These are phyloP conservation scores for Phytophthora aleatoria DNA, from an alignment of 352 stramenopile genomes.

Conservation along the genomic window DNA sequence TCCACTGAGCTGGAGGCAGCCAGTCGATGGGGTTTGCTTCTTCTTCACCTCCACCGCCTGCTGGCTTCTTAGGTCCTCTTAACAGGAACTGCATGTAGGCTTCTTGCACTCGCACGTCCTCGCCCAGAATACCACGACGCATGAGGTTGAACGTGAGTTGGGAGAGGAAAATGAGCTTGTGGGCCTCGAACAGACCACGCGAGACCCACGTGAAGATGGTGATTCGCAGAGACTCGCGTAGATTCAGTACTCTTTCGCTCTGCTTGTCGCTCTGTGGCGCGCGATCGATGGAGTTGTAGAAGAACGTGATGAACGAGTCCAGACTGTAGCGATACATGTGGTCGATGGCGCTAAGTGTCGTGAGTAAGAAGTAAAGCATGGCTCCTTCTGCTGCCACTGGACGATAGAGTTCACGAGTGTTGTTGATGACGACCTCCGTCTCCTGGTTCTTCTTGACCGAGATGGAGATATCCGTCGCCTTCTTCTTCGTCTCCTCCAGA, in stretches of 20 bases:
- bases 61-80: conserved; percentile 82
- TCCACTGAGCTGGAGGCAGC: conserved; percentile 94
- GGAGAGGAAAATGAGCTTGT: conserved; percentile 97
- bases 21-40: conserved; percentile 88
- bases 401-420: conserved; percentile 94
- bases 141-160: conserved; percentile 98
- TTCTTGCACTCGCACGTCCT: conserved; percentile 94
- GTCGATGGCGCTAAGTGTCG: conserved; percentile 94
- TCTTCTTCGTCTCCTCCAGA: conserved; percentile 96
- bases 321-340: conserved; percentile 99
- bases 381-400: conserved; percentile 94
- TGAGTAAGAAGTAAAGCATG: conserved; percentile 98
- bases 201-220: conserved; percentile 97
- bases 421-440: conserved; percentile 95
- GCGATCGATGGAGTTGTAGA: conserved; percentile 95
- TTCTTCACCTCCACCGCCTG: conserved; percentile 42
- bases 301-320: conserved; percentile 97
- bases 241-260: conserved; percentile 90
- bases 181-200: conserved; percentile 94
- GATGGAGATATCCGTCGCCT: conserved; percentile 95
- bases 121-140: conserved; percentile 94
- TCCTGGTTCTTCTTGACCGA: conserved; percentile 95
- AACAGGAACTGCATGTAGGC: conserved; percentile 97
- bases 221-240: conserved; percentile 94
- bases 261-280: conserved; percentile 87